Evolutionary conservation across 2,329 filamentous ascomycete genomes (phyloP).

Genomic region (Hirsutella thompsonii): DNA sequence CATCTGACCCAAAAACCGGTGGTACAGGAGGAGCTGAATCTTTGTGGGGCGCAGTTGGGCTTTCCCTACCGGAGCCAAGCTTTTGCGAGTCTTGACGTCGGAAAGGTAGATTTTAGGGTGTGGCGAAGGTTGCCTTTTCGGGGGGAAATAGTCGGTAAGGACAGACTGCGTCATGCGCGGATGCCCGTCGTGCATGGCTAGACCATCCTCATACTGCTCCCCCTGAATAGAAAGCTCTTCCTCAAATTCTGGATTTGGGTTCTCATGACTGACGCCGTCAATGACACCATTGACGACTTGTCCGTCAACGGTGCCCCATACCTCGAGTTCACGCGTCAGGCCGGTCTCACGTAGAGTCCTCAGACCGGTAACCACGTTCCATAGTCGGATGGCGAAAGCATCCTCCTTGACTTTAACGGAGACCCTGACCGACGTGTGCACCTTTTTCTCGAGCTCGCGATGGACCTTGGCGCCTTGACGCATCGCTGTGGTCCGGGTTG

Average conservation of each 20-base stretch:
- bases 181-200: too few species aligned
- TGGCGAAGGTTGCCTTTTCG: slow-evolving; percentile 5
- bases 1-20: slow-evolving; percentile 67
- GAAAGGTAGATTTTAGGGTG: slow-evolving; percentile 55
- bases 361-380: slow-evolving; percentile 84
- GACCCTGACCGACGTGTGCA: slow-evolving; percentile 65
- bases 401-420: slow-evolving; percentile 68
- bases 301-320: slow-evolving; percentile 77
- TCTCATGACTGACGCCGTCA: slow-evolving; percentile 68
- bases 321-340: slow-evolving; percentile 61
- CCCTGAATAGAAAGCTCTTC: slow-evolving; percentile 32
- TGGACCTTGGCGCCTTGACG: slow-evolving; percentile 69
- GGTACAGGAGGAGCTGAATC: slow-evolving; percentile 85
- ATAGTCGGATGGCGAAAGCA: slow-evolving; percentile 66
- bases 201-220: slow-evolving; percentile 9
- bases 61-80: slow-evolving; percentile 48
- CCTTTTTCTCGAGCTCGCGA: slow-evolving; percentile 70
- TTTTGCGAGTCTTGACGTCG: slow-evolving; percentile 76
- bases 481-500: slow-evolving; percentile 71
- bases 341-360: slow-evolving; percentile 59
- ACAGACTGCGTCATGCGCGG: slow-evolving; percentile 22
- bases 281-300: slow-evolving; percentile 83
- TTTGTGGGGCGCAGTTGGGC: slow-evolving; percentile 63
- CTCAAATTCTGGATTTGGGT: slow-evolving; percentile 62
- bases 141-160: slow-evolving; percentile 28